A percentile compares a stretch with the other conserved stretches of the same genome.
These are phyloP conservation scores for Stropharia rugosoannulata DNA, from an alignment of 768 basidiomycete species.

Conservation along the genomic window DNA sequence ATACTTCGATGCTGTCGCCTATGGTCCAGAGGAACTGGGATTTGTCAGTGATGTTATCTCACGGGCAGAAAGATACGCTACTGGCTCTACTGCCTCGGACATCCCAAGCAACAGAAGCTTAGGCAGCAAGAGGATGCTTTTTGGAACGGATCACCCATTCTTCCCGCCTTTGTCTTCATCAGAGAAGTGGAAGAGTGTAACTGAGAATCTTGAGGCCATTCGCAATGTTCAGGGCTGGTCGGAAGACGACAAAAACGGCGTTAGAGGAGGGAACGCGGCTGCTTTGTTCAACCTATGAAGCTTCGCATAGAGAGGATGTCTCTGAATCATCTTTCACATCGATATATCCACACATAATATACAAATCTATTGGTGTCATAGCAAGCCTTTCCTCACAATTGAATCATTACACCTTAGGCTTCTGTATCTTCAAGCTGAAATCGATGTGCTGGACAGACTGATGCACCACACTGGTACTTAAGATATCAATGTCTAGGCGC, in stretches of 20 bases:
- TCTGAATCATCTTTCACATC: background rate
- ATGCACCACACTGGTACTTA: slow-evolving; percentile 89
- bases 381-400: background rate
- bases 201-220: slow-evolving; percentile 84
- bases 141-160: slow-evolving; percentile 90
- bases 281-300: slow-evolving; percentile 50
- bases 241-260: slow-evolving; percentile 57
- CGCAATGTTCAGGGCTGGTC: slow-evolving; percentile 61
- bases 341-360: background rate
- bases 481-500: slow-evolving; percentile 85
- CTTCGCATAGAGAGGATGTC: background rate
- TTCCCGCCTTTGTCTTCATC: slow-evolving; percentile 74
- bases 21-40: slow-evolving; percentile 81
- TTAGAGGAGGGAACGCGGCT: slow-evolving; percentile 73
- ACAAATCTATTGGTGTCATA: background rate
- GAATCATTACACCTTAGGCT: slow-evolving; percentile 34
- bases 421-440: slow-evolving; percentile 95
- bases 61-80: slow-evolving; percentile 52
- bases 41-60: slow-evolving; percentile 73
- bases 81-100: slow-evolving; percentile 26
- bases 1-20: slow-evolving; percentile 86
- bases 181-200: slow-evolving; percentile 82
- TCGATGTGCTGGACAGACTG: slow-evolving; percentile 94
- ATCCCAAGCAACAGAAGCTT: slow-evolving; percentile 33
- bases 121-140: slow-evolving; percentile 66